Percentiles rank a stretch among this genome's conserved stretches.
Conservation (phyloP, 2,329 filamentous ascomycete species). For the Alternaria infectoria region DNA sequence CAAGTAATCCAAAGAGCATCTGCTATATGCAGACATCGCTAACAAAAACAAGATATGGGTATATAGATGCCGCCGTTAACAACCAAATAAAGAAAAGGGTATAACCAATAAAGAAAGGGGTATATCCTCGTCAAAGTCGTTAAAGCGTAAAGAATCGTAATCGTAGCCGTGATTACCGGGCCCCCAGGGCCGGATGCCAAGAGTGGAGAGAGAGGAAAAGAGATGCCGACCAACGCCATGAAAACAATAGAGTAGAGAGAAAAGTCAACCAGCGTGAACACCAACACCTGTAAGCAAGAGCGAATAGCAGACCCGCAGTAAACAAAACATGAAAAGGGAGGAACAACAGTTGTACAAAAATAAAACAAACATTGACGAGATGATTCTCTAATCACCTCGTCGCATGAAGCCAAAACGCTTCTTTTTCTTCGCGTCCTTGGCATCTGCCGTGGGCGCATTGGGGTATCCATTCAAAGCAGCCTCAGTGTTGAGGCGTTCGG, state of each 20-base stretch:
- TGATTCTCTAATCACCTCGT: constrained; percentile 1
- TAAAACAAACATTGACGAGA: background rate
- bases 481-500: constrained; percentile 50
- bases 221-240: background rate
- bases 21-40: background rate
- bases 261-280: background rate
- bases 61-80: constrained; percentile 10
- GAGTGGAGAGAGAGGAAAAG: constrained; percentile 5
- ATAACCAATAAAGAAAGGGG: constrained; percentile 5
- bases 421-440: constrained; percentile 12
- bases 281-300: background rate
- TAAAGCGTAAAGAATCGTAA: constrained; percentile 14
- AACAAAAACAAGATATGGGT: constrained; percentile 8
- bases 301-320: background rate
- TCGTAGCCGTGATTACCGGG: constrained; percentile 10
- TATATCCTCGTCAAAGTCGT: constrained; percentile 13
- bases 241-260: background rate
- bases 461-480: constrained; percentile 30
- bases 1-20: background rate
- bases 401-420: constrained; percentile 16
- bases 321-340: background rate
- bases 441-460: constrained; percentile 8
- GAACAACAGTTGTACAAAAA: constrained; percentile 3
- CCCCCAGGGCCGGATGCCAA: constrained; percentile 3
- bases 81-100: constrained; percentile 1